phyloP scores from a whole-genome alignment of 2,329 filamentous ascomycete genomes.

The Phyllachora maydis region DNA sequence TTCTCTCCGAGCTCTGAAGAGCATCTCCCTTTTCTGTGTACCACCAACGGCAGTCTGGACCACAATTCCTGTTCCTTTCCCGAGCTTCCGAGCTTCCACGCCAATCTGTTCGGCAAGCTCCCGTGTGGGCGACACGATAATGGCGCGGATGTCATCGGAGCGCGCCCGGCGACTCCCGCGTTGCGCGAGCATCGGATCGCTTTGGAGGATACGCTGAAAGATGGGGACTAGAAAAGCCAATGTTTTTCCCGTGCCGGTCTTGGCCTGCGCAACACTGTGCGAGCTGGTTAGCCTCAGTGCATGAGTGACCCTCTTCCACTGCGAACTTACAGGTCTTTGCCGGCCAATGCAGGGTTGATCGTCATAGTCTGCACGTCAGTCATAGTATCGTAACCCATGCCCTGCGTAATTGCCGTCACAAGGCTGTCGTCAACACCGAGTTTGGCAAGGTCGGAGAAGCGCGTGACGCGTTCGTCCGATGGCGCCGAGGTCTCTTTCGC shows the following conservation, averaged over 20 bases:
- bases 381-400: slow-evolving; percentile 68
- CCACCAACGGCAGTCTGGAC: slow-evolving; percentile 75
- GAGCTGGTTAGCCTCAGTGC: slow-evolving; percentile 6
- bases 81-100: slow-evolving; percentile 53
- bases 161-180: slow-evolving; percentile 13
- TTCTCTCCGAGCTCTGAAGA: slow-evolving; percentile 44
- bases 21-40: slow-evolving; percentile 51
- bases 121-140: slow-evolving; percentile 61
- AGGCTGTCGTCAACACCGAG: slow-evolving; percentile 41
- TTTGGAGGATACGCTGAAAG: slow-evolving; percentile 54
- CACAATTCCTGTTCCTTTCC: slow-evolving; percentile 40
- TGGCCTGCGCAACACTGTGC: slow-evolving; percentile 69
- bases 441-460: slow-evolving; percentile 21
- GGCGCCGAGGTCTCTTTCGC: slow-evolving; percentile 4
- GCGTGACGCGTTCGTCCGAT: slow-evolving; percentile 12
- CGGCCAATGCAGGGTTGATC: slow-evolving; percentile 59
- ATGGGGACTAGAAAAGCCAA: slow-evolving; percentile 78
- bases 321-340: slow-evolving; percentile 58
- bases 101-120: slow-evolving; percentile 69
- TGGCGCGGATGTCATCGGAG: slow-evolving; percentile 41
- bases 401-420: slow-evolving; percentile 44
- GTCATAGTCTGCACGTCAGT: slow-evolving; percentile 80
- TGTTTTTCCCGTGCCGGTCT: slow-evolving; percentile 93
- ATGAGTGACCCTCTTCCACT: not conserved
- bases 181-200: slow-evolving; percentile 41